phyloP scores from a whole-genome alignment of 805 yeast genomes.

The Yamadazyma paraphyllophila region DNA sequence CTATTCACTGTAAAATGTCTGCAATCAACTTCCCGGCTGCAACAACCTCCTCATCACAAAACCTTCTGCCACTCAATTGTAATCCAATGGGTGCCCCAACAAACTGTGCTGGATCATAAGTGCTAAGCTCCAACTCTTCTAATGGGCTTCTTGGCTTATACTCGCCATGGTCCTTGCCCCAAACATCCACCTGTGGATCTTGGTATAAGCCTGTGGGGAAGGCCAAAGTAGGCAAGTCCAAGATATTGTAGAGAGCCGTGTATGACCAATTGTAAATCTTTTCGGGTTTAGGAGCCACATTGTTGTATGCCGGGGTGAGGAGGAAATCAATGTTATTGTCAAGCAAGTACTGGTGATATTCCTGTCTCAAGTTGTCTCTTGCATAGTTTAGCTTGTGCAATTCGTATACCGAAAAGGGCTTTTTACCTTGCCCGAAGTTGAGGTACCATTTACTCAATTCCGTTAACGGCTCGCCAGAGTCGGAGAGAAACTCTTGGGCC shows the following conservation, averaged over 20 bases:
- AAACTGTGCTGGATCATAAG: constrained; percentile 47
- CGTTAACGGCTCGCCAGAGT: constrained; percentile 67
- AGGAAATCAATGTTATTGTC: constrained; percentile 60
- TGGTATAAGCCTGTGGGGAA: constrained; percentile 62
- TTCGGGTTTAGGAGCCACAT: constrained; percentile 66
- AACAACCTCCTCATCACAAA: constrained; percentile 55
- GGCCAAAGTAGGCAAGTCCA: constrained; percentile 67
- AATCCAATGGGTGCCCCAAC: constrained; percentile 54
- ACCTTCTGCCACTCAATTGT: constrained; percentile 54
- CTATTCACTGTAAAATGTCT: constrained; percentile 21
- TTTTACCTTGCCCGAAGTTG: constrained; percentile 57
- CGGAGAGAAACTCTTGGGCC: constrained; percentile 47
- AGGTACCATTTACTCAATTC: constrained; percentile 63
- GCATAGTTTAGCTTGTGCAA: constrained; percentile 50
- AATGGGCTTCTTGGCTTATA: constrained; percentile 43
- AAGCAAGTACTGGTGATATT: constrained; percentile 53
- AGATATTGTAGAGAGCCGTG: constrained; percentile 68
- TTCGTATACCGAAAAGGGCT: constrained; percentile 44
- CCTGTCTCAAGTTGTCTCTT: constrained; percentile 59
- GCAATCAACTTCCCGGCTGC: constrained; percentile 43
- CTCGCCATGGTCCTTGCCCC: constrained; percentile 33
- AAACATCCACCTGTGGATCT: constrained; percentile 52
- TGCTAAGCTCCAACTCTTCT: constrained; percentile 47
- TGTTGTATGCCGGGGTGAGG: constrained; percentile 64
- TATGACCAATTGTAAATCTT: constrained; percentile 75